Evolutionary conservation across 306 rosid species (phyloP).

Genomic region (Amphicarpaea edgeworthii): DNA sequence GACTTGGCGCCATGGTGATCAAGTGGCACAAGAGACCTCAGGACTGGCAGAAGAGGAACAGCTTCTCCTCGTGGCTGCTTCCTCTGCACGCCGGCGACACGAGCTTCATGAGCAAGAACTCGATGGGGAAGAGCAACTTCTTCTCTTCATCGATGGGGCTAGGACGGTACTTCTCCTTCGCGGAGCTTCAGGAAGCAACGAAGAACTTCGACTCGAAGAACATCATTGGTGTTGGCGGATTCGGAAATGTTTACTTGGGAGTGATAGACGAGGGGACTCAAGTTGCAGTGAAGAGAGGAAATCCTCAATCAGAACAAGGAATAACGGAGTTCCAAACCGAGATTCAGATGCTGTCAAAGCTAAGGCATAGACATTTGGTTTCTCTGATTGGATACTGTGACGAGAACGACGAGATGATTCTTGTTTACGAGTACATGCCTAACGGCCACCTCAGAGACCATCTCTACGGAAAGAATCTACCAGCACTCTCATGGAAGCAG

Average conservation of each 20-base stretch:
- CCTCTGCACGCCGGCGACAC: slow-evolving; percentile 66
- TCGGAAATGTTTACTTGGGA: slow-evolving; percentile 66
- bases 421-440: slow-evolving; percentile 71
- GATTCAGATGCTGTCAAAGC: slow-evolving; percentile 69
- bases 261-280: slow-evolving; percentile 64
- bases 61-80: slow-evolving; percentile 74
- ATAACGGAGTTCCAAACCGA: slow-evolving; percentile 68
- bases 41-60: slow-evolving; percentile 71
- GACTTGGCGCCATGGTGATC: slow-evolving; percentile 70
- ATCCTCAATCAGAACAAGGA: slow-evolving; percentile 76
- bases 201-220: slow-evolving; percentile 61
- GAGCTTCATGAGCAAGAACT: slow-evolving; percentile 59
- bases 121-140: slow-evolving; percentile 58
- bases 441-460: slow-evolving; percentile 68
- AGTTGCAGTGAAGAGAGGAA: slow-evolving; percentile 71
- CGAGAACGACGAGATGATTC: slow-evolving; percentile 65
- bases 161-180: slow-evolving; percentile 59
- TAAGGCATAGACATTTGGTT: slow-evolving; percentile 69
- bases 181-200: slow-evolving; percentile 66
- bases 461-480: slow-evolving; percentile 64
- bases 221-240: slow-evolving; percentile 72
- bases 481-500: slow-evolving; percentile 65
- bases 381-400: slow-evolving; percentile 72
- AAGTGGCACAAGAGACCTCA: slow-evolving; percentile 77
- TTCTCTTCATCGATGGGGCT: slow-evolving; percentile 61